Conservation (phyloP, 345 rosid species). For the Laguncularia racemosa region DNA sequence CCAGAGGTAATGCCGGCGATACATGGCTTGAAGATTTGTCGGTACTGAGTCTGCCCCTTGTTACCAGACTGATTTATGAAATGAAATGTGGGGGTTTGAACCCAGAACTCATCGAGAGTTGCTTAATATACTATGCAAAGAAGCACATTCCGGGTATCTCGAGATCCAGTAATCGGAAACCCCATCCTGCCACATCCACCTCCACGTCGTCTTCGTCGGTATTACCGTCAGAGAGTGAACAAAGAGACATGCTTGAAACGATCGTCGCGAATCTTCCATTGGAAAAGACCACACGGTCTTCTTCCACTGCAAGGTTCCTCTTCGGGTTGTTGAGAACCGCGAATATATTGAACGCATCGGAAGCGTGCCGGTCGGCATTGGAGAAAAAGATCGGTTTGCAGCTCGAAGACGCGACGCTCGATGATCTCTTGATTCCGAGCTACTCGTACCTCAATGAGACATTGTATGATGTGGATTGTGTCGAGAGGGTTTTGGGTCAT, state of each 20-base stretch:
- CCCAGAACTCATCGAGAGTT: slow-evolving; percentile 64
- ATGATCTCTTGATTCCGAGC: slow-evolving; percentile 90
- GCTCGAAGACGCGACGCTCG: slow-evolving; percentile 78
- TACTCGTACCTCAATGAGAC: slow-evolving; percentile 93
- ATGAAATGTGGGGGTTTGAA: slow-evolving; percentile 53
- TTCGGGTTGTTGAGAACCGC: slow-evolving; percentile 73
- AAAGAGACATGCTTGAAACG: slow-evolving; percentile 69
- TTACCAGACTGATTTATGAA: slow-evolving; percentile 47
- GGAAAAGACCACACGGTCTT: slow-evolving; percentile 47
- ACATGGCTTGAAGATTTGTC: slow-evolving; percentile 74
- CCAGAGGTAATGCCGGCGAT: slow-evolving; percentile 25
- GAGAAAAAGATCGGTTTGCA: slow-evolving; percentile 82
- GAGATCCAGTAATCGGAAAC: slow-evolving; percentile 55
- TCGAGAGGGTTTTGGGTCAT: slow-evolving; percentile 67
- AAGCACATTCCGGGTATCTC: slow-evolving; percentile 74
- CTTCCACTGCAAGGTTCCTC: slow-evolving; percentile 48
- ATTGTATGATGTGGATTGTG: slow-evolving; percentile 85
- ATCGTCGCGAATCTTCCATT: slow-evolving; percentile 56
- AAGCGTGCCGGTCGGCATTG: slow-evolving; percentile 43
- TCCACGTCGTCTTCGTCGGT: slow-evolving; percentile 31
- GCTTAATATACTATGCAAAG: slow-evolving; percentile 70
- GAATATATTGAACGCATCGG: slow-evolving; percentile 74
- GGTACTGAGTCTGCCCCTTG: slow-evolving; percentile 41
- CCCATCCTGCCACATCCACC: slow-evolving; percentile 10
- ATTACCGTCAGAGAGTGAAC: slow-evolving; percentile 52